Conservation (phyloP, 495 filamentous ascomycete species). For the Lasiosphaeria hispida region DNA sequence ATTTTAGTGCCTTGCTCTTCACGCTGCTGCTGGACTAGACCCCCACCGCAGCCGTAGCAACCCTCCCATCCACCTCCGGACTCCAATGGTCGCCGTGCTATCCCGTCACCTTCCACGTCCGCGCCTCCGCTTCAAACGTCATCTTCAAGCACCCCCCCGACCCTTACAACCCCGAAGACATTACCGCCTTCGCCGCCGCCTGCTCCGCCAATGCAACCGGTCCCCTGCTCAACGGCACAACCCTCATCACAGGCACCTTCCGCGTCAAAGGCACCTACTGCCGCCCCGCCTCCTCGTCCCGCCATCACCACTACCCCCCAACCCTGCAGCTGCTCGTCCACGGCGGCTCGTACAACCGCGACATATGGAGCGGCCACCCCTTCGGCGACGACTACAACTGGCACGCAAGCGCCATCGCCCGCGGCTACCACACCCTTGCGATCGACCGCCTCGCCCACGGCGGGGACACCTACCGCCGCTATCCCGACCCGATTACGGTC, state of each 20-base stretch:
- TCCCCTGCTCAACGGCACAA: neutral
- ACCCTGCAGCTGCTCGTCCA: conserved; percentile 24
- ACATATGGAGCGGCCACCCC: conserved; percentile 13
- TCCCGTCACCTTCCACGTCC: too few relatives aligned
- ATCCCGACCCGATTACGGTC: conserved; percentile 13
- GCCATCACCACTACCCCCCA: neutral
- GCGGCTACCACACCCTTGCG: conserved; percentile 23
- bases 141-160: too few relatives aligned
- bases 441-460: conserved; percentile 22
- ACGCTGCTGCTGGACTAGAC: too few relatives aligned
- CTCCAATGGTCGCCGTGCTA: too few relatives aligned
- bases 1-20: too few relatives aligned
- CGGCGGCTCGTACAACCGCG: conserved; percentile 22
- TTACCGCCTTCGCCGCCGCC: too few relatives aligned
- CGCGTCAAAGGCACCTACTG: conserved; percentile 14
- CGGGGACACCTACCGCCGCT: neutral
- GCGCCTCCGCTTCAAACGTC: too few relatives aligned
- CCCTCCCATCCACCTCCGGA: too few relatives aligned
- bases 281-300: neutral
- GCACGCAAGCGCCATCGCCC: conserved; percentile 5
- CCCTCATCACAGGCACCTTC: neutral
- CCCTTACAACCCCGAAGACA: too few relatives aligned
- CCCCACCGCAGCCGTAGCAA: too few relatives aligned
- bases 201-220: neutral
- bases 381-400: conserved; percentile 15